These are phyloP conservation scores for Aspergillus texensis DNA, from an alignment of 2,329 filamentous ascomycete genomes.

Conservation along the genomic window DNA sequence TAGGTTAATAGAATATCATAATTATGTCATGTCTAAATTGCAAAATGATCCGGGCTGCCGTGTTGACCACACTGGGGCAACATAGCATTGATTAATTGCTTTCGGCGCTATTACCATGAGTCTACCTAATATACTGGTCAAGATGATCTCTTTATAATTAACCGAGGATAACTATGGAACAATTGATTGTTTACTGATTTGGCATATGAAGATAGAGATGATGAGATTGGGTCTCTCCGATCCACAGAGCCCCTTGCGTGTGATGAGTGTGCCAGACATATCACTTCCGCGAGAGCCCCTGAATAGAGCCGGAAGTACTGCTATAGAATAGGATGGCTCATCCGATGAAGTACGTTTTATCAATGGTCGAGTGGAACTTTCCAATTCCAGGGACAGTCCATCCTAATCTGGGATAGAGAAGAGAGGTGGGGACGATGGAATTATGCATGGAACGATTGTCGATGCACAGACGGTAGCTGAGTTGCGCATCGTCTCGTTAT, in stretches of 20 bases:
- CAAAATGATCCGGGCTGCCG: no score
- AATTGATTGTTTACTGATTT: accelerated
- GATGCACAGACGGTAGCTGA: background rate
- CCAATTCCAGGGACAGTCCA: background rate
- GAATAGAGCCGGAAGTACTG: background rate
- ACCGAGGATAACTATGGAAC: background rate
- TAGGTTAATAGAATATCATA: no score
- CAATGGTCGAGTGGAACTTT: no score
- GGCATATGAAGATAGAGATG: background rate
- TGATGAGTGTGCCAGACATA: background rate
- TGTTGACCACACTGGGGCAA: no score
- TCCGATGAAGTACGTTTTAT: no score
- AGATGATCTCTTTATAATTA: no score
- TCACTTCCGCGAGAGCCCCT: background rate
- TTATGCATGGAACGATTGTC: background rate
- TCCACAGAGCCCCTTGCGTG: background rate
- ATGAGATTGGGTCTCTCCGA: background rate
- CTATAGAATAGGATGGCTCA: no score
- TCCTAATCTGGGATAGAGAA: background rate
- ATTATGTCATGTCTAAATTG: no score
- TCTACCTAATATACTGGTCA: no score
- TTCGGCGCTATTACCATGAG: no score
- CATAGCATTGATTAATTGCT: no score
- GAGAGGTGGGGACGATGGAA: background rate
- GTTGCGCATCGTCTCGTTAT: background rate